These are phyloP conservation scores for Boletus pseudopeckii DNA, from an alignment of 768 basidiomycete species.

Conservation along the genomic window DNA sequence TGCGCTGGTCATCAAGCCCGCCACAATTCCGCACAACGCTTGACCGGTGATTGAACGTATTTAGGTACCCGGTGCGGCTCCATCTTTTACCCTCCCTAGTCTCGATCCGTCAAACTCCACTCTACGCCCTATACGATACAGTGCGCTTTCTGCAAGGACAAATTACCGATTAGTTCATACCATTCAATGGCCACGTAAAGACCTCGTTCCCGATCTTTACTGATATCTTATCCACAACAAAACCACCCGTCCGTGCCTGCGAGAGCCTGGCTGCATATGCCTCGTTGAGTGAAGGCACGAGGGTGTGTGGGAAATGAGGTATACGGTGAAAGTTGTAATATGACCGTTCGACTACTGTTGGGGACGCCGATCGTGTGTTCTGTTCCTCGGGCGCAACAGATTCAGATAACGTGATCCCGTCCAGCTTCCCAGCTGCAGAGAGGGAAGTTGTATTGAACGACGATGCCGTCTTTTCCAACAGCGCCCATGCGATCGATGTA, in stretches of 20 bases:
- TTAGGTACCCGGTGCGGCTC: slow-evolving; percentile 5
- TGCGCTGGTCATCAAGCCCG: slow-evolving; percentile 51
- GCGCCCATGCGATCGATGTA: slow-evolving; percentile 84
- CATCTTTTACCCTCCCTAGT: slow-evolving; percentile 3
- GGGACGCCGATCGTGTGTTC: slow-evolving; percentile 1
- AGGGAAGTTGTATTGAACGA: slow-evolving; percentile 3
- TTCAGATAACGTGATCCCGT: background rate
- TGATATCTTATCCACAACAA: slow-evolving; percentile 52
- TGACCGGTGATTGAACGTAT: background rate
- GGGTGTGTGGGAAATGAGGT: slow-evolving; percentile 44
- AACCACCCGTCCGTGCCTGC: slow-evolving; percentile 42
- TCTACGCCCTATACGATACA: slow-evolving; percentile 6
- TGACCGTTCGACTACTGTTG: slow-evolving; percentile 6
- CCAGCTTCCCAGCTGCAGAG: background rate
- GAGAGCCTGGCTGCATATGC: slow-evolving; percentile 43
- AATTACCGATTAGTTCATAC: slow-evolving; percentile 12
- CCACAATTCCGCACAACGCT: slow-evolving; percentile 6
- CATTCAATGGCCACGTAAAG: slow-evolving; percentile 41
- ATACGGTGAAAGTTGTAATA: slow-evolving; percentile 43
- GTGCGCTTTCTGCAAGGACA: slow-evolving; percentile 3
- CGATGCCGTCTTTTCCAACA: slow-evolving; percentile 42
- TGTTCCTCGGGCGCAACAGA: slow-evolving; percentile 4
- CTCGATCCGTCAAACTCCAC: background rate
- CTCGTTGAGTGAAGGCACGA: slow-evolving; percentile 50
- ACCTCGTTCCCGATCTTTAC: slow-evolving; percentile 72